Evolutionary conservation across 2,329 filamentous ascomycete species (phyloP).

Genomic region (Colletotrichum costaricense): DNA sequence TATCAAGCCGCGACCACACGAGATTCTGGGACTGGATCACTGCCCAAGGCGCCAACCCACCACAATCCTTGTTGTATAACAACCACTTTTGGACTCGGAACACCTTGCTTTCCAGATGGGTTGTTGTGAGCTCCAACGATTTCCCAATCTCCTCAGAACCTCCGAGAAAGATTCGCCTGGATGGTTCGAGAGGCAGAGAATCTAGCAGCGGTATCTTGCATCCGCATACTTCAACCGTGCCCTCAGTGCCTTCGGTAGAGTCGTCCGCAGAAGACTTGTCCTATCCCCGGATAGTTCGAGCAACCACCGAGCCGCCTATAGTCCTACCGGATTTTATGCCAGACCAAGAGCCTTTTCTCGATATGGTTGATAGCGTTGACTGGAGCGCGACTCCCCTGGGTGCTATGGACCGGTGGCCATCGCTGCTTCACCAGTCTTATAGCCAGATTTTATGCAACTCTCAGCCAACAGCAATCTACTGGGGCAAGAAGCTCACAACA

Average conservation of each 20-base stretch:
- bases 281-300: slow-evolving; percentile 41
- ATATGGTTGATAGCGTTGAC: slow-evolving; percentile 54
- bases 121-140: slow-evolving; percentile 53
- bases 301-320: slow-evolving; percentile 46
- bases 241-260: slow-evolving; percentile 4
- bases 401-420: slow-evolving; percentile 58
- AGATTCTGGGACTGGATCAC: slow-evolving; percentile 55
- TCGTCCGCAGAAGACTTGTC: slow-evolving; percentile 18
- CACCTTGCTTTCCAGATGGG: slow-evolving; percentile 48
- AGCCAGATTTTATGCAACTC: slow-evolving; percentile 57
- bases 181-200: slow-evolving; percentile 38
- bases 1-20: slow-evolving; percentile 45
- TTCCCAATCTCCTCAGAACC: slow-evolving; percentile 44
- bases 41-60: slow-evolving; percentile 32
- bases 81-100: slow-evolving; percentile 51
- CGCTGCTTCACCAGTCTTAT: slow-evolving; percentile 57
- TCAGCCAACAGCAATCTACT: slow-evolving; percentile 69
- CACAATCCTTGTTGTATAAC: slow-evolving; percentile 45
- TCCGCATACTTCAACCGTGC: neutral
- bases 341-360: slow-evolving; percentile 51
- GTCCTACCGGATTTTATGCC: slow-evolving; percentile 48
- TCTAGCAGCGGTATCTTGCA: slow-evolving; percentile 12
- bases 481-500: slow-evolving; percentile 70
- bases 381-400: slow-evolving; percentile 61
- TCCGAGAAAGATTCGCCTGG: slow-evolving; percentile 46